phyloP scores from a whole-genome alignment of 208 protist genomes.

The Leishmania tarentolae region DNA sequence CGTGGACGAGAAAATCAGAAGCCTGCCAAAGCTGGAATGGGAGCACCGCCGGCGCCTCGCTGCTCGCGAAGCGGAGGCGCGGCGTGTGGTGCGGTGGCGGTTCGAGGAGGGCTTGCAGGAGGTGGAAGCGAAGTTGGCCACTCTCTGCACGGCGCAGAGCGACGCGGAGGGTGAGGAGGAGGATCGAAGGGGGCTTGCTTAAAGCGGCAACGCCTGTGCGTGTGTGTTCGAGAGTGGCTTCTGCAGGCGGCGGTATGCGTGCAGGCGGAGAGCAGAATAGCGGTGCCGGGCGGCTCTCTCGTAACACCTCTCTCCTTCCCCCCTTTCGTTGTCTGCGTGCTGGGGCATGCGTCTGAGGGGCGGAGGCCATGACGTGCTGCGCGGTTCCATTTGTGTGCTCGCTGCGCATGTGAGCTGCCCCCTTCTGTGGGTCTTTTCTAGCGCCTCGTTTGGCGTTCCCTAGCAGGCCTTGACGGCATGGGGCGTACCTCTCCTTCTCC shows the following conservation, averaged over 20 bases:
- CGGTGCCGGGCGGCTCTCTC: too few relatives aligned
- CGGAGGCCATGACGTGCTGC: too few relatives aligned
- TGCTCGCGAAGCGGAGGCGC: slow-evolving; percentile 1
- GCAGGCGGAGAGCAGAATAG: neutral
- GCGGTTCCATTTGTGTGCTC: too few relatives aligned
- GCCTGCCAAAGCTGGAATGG: slow-evolving; percentile 4
- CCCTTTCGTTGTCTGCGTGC: too few relatives aligned
- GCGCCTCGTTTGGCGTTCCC: too few relatives aligned
- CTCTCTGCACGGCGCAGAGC: neutral
- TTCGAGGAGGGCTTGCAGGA: neutral
- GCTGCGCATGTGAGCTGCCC: too few relatives aligned
- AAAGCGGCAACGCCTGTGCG: too few relatives aligned
- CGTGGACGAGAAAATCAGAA: neutral
- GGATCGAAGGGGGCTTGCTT: neutral
- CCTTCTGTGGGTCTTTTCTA: neutral
- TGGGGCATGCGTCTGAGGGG: too few relatives aligned
- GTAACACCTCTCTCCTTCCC: too few relatives aligned
- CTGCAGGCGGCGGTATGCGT: too few relatives aligned
- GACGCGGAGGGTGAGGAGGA: neutral
- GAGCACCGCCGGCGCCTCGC: neutral
- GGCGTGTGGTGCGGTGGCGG: neutral
- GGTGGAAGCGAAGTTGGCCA: neutral
- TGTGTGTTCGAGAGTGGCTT: neutral
- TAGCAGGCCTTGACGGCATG: too few relatives aligned
- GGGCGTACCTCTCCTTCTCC: too few relatives aligned